Evolutionary conservation across 257 asterid species (phyloP), one percentile per base, ranked within the genome.

Genomic region (Solanum raphanifolium): DNA sequence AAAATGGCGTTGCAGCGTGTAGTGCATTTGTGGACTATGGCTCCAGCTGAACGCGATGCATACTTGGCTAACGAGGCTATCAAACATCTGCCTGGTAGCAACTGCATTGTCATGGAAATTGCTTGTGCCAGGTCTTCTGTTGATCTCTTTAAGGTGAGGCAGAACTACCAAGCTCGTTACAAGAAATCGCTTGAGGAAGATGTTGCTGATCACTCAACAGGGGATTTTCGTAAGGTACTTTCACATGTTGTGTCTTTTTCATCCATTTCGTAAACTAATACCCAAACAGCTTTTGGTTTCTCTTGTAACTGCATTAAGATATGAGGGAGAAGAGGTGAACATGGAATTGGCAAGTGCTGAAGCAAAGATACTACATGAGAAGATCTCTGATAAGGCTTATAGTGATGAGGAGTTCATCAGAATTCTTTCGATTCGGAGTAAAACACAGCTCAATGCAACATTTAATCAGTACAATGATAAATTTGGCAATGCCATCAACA

Each of bases 121-220:
- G 98, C 94, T 48, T 93, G 97, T 91, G 92, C 96, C 20, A 95
- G 98, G 86, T 92, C 98, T 46, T 89, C 98, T 5, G 9, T 73
- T 62, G 91, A 94, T 74, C 96, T 94, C 25, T 91, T 95, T 73
- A 92, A 91, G 88, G 95, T 87, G 21, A 95, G 95, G 84, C 91
- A 93, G 89, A 93, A 91, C 11, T 95, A 94, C 78, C 98, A 94
- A 90, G 89, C 84, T 38, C 92, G 93, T 43, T 92, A 89, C 88
- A 95, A 94, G 93, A 96, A 91, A 90, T 94, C 98, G 41, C 91
- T 96, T 7, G 99, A 96, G 88, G 99, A 96, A 91, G 98, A 96
- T 89, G 96, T 96, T 71, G 98, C 97, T 0, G 87, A 92, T 93
- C 98, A 94, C 93, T 92, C 97, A 4, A 39, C 84, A 35, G 99